Base-by-base conservation (phyloP, 176 grass and related monocot species). In the Avena eriantha region DNA sequence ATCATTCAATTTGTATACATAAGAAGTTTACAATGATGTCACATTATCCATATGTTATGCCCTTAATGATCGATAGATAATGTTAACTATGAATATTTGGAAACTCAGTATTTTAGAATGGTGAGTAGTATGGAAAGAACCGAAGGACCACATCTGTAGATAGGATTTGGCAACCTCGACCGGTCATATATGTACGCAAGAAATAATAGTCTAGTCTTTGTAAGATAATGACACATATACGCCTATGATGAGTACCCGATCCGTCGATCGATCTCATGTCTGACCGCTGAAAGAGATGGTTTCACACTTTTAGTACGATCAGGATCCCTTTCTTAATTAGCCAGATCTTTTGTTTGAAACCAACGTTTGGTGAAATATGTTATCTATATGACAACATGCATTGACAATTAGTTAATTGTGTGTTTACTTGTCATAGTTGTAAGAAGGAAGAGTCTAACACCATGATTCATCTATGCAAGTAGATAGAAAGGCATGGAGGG, bases 201-300 rank as follows among this genome's bases (percentile, higher is more conserved):
- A 60, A 83, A 60, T 36, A 46, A 58, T n/a, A 86, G 8, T 39
- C 0, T 46, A 34, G 64, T 71, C 23, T 12, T 69, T 58, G 11
- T 51, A 45, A 57, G 84, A 69, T 46, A 86, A 86, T 69, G 84
- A 85, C 34, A 85, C 26, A 18, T 61, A 55, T 56, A 76, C 73
- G 8, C 73, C 15, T 53, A 53, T 76, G 24, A 76, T 72, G 80
- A 67, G 29, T 39, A 34, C 73, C 19, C 15, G 73, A 76, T 76
- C 48, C 7, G 16, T 16, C 15, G 47, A 17, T 23, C 16, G 24
- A 53, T 77, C 74, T 55, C 74, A n/a, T 21, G 65, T 70, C 31
- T 70, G 34, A 41, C 71, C 33, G 23, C 4, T 0, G 65, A 82
- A 82, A 57, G 49, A 17, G 49, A 57, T 26, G 66, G n/a, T 82